Percentiles rank a stretch among this genome's conserved stretches.
phyloP scores from a whole-genome alignment of 179 eudicot genomes.

The Drosera spatulata region DNA sequence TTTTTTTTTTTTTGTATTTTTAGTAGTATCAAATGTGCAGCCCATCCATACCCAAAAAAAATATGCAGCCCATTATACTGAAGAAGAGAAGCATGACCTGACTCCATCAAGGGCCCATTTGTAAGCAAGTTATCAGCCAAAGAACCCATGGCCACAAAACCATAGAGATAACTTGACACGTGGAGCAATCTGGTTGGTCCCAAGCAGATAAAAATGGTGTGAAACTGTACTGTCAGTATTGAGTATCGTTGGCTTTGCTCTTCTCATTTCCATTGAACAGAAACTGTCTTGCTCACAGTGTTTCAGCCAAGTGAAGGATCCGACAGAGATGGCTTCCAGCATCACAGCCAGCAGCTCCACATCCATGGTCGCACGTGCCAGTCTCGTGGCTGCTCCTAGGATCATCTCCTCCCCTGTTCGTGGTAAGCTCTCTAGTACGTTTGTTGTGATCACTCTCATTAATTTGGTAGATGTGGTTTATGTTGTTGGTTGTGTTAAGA shows the following conservation, averaged over 20 bases:
- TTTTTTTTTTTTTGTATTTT: too few relatives aligned
- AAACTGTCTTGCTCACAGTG: not conserved
- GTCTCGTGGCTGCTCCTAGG: conserved; percentile 38
- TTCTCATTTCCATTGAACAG: not conserved
- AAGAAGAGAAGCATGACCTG: too few relatives aligned
- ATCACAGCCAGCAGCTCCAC: conserved; percentile 57
- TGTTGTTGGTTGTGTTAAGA: too few relatives aligned
- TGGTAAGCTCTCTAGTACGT: conserved; percentile 27
- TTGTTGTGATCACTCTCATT: not conserved
- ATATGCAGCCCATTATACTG: too few relatives aligned
- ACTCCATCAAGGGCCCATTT: too few relatives aligned
- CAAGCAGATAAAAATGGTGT: conserved; percentile 21
- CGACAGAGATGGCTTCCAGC: conserved; percentile 50
- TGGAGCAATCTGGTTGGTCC: conserved; percentile 40
- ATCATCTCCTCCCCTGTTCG: conserved; percentile 37
- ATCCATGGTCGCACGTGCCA: conserved; percentile 41
- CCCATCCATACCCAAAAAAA: too few relatives aligned
- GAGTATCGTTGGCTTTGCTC: conserved; percentile 1
- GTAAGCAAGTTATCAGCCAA: too few relatives aligned
- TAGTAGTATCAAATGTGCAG: too few relatives aligned
- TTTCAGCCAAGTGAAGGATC: not conserved
- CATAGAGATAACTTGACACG: conserved; percentile 26
- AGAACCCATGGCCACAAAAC: too few relatives aligned
- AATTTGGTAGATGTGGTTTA: too few relatives aligned
- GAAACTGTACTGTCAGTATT: conserved; percentile 10